Percentiles rank a stretch among this genome's conserved stretches.
Conservation (phyloP, 2,329 filamentous ascomycete genomes). For the Beauveria caledonica region DNA sequence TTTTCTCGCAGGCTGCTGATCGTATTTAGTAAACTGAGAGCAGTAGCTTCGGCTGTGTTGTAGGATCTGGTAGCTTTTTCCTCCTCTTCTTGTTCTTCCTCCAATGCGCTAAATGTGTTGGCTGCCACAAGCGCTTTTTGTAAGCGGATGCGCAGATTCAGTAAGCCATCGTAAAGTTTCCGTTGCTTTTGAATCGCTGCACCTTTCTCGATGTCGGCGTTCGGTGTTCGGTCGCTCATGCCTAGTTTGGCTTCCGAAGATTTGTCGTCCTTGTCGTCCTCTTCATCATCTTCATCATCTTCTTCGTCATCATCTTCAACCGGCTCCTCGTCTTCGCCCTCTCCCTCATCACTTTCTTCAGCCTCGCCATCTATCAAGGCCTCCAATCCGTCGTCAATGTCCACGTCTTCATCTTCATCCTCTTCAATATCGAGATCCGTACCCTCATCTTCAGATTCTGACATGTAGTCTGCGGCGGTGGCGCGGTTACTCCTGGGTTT, state of each 20-base stretch:
- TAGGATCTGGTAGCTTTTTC: constrained; percentile 44
- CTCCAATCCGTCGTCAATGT: constrained; percentile 30
- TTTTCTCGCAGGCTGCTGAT: constrained; percentile 61
- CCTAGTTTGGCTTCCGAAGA: constrained; percentile 24
- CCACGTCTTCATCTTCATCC: constrained; percentile 25
- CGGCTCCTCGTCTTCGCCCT: constrained; percentile 16
- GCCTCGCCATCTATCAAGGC: constrained; percentile 24
- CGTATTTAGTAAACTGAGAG: constrained; percentile 75
- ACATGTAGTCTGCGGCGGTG: constrained; percentile 52
- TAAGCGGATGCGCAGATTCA: constrained; percentile 84
- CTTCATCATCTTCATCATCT: constrained; percentile 28
- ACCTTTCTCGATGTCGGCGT: constrained; percentile 70
- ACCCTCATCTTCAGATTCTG: constrained; percentile 33
- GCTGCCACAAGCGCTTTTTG: constrained; percentile 82
- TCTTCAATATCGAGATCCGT: constrained; percentile 30
- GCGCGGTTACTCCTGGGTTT: constrained; percentile 30
- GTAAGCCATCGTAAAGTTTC: constrained; percentile 74
- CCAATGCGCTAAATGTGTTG: constrained; percentile 58
- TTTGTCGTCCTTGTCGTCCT: constrained; percentile 27
- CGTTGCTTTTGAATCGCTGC: constrained; percentile 79
- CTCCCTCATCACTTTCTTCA: constrained; percentile 21
- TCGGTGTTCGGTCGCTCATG: constrained; percentile 22
- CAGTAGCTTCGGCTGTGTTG: constrained; percentile 75
- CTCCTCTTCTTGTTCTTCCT: constrained; percentile 24
- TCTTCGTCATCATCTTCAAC: constrained; percentile 29